A percentile compares a stretch with the other conserved stretches of the same genome.
Conservation (phyloP, 140 eudicot species). For the Ambrosia hybrid region DNA sequence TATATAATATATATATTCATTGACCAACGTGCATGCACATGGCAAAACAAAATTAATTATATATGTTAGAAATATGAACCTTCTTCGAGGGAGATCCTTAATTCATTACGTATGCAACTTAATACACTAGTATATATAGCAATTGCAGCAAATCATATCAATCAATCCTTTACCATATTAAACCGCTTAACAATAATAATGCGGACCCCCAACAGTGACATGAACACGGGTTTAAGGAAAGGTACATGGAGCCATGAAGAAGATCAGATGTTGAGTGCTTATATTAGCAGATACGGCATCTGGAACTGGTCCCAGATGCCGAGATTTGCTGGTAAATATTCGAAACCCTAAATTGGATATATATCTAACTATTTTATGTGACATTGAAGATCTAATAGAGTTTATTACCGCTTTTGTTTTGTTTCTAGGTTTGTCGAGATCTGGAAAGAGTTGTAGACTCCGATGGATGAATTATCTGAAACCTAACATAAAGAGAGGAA, state of each 20-base stretch:
- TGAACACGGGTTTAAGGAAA: conserved; percentile 6
- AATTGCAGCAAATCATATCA: background rate
- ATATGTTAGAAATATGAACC: background rate
- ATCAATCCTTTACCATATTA: background rate
- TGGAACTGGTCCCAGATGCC: conserved; percentile 14
- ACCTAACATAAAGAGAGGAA: no score
- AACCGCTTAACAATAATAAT: background rate
- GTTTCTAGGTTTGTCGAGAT: background rate
- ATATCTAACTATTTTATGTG: background rate
- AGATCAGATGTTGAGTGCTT: conserved; percentile 7
- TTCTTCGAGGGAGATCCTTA: background rate
- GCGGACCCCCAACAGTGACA: conserved; percentile 5
- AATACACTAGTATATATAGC: background rate
- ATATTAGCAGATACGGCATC: conserved; percentile 2
- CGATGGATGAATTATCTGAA: no score
- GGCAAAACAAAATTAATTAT: background rate
- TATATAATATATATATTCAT: background rate
- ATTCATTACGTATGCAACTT: background rate
- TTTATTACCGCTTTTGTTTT: background rate
- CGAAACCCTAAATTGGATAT: background rate
- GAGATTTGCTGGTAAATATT: conserved; percentile 4
- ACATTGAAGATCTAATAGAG: background rate
- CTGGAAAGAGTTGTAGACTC: conserved; percentile 6
- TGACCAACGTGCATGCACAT: background rate
- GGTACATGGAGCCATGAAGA: conserved; percentile 13